Percentiles rank a stretch among this genome's conserved stretches.
phyloP scores from a whole-genome alignment of 139 green algal genomes.

The Chlorella sorokiniana region DNA sequence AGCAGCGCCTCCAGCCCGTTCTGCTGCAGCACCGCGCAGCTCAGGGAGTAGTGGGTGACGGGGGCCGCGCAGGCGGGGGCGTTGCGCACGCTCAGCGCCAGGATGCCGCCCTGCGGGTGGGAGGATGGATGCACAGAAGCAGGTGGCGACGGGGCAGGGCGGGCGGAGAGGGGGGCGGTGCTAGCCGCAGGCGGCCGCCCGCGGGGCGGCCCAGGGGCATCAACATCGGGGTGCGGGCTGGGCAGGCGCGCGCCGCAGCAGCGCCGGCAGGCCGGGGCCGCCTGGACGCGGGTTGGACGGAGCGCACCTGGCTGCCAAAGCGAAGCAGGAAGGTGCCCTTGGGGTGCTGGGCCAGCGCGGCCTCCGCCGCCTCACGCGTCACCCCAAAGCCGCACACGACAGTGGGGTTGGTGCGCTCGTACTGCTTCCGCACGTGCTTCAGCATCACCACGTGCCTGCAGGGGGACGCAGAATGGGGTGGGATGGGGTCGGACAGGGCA shows the following conservation, averaged over 20 bases:
- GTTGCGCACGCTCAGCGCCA: constrained; percentile 24
- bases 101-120: constrained; percentile 11
- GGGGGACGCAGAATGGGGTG: not conserved
- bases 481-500: not conserved
- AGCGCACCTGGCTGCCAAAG: constrained; percentile 31
- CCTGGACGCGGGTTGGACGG: too few relatives aligned
- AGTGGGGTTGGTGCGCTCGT: constrained; percentile 2
- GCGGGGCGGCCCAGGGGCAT: too few relatives aligned
- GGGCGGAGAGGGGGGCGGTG: not conserved
- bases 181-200: not conserved
- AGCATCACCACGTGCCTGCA: constrained; percentile 17
- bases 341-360: not conserved
- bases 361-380: not conserved
- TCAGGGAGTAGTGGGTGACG: constrained; percentile 17
- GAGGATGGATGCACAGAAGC: not conserved
- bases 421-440: constrained; percentile 14
- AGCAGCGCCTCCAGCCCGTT: constrained; percentile 26
- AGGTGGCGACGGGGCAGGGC: not conserved
- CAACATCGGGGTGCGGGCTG: not conserved
- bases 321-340: constrained; percentile 19
- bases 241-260: not conserved
- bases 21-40: not conserved
- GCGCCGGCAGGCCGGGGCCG: too few relatives aligned
- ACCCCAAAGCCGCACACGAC: constrained; percentile 2
- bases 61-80: not conserved